phyloP scores from a whole-genome alignment of 371 early-diverging fungal genomes.

The Mortierella sp. region DNA sequence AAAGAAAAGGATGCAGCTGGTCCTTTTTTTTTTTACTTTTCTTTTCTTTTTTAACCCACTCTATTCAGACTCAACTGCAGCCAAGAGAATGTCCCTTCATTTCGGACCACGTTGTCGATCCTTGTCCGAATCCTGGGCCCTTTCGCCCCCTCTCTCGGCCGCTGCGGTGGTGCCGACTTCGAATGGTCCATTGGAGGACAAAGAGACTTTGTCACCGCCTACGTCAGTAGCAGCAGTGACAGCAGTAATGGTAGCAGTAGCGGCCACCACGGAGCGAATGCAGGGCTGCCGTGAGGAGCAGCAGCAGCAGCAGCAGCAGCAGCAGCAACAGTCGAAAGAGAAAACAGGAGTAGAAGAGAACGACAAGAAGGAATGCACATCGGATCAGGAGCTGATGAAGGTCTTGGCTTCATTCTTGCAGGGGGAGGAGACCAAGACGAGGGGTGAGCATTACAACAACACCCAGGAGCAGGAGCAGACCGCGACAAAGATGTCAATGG shows the following conservation, averaged over 20 bases:
- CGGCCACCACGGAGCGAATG: too few species aligned
- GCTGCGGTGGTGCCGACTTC: constrained; percentile 7
- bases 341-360: background rate
- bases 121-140: constrained; percentile 42
- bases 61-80: constrained; percentile 22
- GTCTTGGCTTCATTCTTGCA: constrained; percentile 26
- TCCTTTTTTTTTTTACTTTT: too few species aligned
- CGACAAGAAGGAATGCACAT: background rate
- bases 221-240: background rate
- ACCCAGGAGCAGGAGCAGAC: background rate
- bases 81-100: constrained; percentile 33
- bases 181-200: too few species aligned
- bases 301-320: background rate
- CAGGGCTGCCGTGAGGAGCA: background rate
- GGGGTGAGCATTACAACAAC: too few species aligned
- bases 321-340: background rate
- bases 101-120: constrained; percentile 41
- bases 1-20: too few species aligned
- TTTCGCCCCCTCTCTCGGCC: constrained; percentile 4
- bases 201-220: background rate
- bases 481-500: background rate
- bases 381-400: constrained; percentile 22
- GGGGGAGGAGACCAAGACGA: constrained; percentile 13
- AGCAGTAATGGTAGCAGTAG: background rate
- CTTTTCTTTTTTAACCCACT: background rate